Conservation (phyloP, 495 filamentous ascomycete genomes). For the Oleoguttula mirabilis region DNA sequence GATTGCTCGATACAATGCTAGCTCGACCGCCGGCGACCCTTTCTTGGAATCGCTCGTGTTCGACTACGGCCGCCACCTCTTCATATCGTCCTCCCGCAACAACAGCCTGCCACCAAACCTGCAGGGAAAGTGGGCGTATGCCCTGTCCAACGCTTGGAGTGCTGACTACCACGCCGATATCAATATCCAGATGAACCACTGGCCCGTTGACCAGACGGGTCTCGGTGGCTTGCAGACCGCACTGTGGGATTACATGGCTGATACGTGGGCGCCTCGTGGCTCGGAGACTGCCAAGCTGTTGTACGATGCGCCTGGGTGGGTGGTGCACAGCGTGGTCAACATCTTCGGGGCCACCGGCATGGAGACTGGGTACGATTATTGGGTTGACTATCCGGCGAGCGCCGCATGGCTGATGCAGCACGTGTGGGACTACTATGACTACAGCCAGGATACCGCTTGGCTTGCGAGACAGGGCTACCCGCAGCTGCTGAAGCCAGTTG, state of each 20-base stretch:
- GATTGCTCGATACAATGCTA: slow-evolving; percentile 15
- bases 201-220: slow-evolving; percentile 32
- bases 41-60: slow-evolving; percentile 17
- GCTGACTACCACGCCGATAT: slow-evolving; percentile 42
- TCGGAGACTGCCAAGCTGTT: slow-evolving; percentile 37
- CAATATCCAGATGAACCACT: slow-evolving; percentile 44
- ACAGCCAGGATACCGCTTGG: slow-evolving; percentile 35
- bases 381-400: slow-evolving; percentile 33
- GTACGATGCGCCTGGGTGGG: slow-evolving; percentile 38
- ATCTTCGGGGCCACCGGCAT: slow-evolving; percentile 41
- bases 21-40: slow-evolving; percentile 15
- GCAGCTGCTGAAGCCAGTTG: slow-evolving; percentile 34
- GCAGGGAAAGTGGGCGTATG: slow-evolving; percentile 35
- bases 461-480: slow-evolving; percentile 34
- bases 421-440: slow-evolving; percentile 39
- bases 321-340: slow-evolving; percentile 38
- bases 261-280: slow-evolving; percentile 42
- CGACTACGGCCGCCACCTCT: slow-evolving; percentile 24
- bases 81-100: slow-evolving; percentile 33
- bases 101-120: slow-evolving; percentile 38
- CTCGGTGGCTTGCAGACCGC: slow-evolving; percentile 31
- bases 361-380: slow-evolving; percentile 31
- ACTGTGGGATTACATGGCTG: slow-evolving; percentile 37
- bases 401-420: slow-evolving; percentile 42
- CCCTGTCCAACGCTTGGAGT: slow-evolving; percentile 31